phyloP scores from a whole-genome alignment of 192 early-diverging fungal species.

The Backusella macrospora region DNA sequence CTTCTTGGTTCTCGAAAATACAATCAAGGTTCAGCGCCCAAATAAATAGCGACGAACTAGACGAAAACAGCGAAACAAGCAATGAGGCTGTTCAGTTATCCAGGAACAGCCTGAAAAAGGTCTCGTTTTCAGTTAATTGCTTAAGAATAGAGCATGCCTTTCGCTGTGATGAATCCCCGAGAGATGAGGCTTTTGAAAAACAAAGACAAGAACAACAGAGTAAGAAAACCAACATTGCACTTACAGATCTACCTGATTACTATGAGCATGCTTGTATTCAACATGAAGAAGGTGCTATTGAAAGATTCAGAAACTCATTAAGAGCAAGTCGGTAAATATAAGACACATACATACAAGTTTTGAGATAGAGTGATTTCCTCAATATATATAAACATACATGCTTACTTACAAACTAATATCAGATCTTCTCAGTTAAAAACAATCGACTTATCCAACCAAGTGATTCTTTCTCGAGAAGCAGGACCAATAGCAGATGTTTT shows the following conservation, averaged over 20 bases:
- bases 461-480: slow-evolving; percentile 55
- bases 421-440: slow-evolving; percentile 19
- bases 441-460: slow-evolving; percentile 39
- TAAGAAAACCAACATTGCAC: not conserved
- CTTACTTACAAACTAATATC: not conserved
- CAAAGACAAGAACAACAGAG: not conserved
- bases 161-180: slow-evolving; percentile 2
- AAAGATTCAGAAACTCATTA: slow-evolving; percentile 17
- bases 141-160: slow-evolving; percentile 48
- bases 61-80: not conserved
- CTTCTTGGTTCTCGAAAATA: slow-evolving; percentile 30
- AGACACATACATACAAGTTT: not conserved
- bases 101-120: slow-evolving; percentile 45
- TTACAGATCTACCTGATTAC: slow-evolving; percentile 17
- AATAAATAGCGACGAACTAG: not conserved
- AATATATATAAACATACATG: slow-evolving; percentile 10
- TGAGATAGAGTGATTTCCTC: not conserved
- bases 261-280: slow-evolving; percentile 35
- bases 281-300: slow-evolving; percentile 24
- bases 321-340: slow-evolving; percentile 14
- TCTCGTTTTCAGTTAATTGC: slow-evolving; percentile 55
- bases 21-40: slow-evolving; percentile 23
- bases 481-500: slow-evolving; percentile 79
- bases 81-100: slow-evolving; percentile 1
- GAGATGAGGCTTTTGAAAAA: slow-evolving; percentile 15